Base-by-base conservation (phyloP, 305 asterid species). In the Fraxinus baroniana region DNA sequence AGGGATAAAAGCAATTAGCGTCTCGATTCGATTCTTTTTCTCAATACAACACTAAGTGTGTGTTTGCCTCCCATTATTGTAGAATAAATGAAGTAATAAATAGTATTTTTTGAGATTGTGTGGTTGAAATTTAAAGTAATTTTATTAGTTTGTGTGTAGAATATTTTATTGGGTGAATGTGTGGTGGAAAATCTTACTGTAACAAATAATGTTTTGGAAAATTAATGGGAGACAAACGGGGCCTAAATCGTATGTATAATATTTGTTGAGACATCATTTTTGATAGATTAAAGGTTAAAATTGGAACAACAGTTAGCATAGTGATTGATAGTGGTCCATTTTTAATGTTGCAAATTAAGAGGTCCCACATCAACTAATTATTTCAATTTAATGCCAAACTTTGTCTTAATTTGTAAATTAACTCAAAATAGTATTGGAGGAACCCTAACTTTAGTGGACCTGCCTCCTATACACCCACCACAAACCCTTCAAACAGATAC, bases 311-410 rank as follows among this genome's bases (percentile, higher is more conserved):
- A 78, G 44, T 70, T 72, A 79, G 36, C 74, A 24, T 33, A 57
- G 79, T 72, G 84, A 80, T 74, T 64, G 77, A 60, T 46, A 49
- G 86, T 62, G 86, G 82, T 86, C 86, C 84, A 55, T 72, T 79
- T 73, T 83, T 79, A 81, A 32, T 84, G 86, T 60, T 44, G 83
- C 68, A 76, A 85, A 83, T 26, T 9, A 33, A 35, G 9, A 22
- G 74, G 85, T 2, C 89, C 89, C 89, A 80, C 87, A 44, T 80
- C 83, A 80, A 81, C 83, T 52, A 87, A 83, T 83, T 62, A n/a
- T 80, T 78, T 22, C 62, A 41, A 76, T 74, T 22, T 10, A 12
- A 26, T 44, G 13, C n/a, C n/a, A 37, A 78, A 78, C 62, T 74
- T 26, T 66, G 18, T 17, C 57, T 39, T 5, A 7, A 22, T 13